Conservation (phyloP, 345 rosid genomes). For the Mallotus nudiflorus region DNA sequence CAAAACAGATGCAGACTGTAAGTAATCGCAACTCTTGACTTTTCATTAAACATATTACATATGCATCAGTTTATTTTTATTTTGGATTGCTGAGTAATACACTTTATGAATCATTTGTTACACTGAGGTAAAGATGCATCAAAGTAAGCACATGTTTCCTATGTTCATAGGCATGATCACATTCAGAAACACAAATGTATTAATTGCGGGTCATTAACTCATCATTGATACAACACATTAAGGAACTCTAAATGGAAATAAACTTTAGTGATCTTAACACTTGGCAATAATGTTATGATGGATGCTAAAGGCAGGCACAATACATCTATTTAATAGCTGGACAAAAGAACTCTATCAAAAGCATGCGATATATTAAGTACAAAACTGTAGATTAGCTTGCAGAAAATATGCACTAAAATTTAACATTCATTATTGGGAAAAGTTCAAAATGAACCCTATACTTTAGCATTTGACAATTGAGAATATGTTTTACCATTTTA, state of each 20-base stretch:
- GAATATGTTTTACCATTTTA: no score
- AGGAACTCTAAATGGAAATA: no score
- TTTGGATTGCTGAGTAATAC: neutral
- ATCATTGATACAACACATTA: no score
- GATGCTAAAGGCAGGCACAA: neutral
- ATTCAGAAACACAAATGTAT: constrained; percentile 2
- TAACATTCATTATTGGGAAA: no score
- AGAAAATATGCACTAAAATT: no score
- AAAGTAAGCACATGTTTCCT: neutral
- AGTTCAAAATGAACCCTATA: no score
- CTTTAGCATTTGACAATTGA: no score
- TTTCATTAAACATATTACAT: neutral
- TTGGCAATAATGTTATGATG: neutral
- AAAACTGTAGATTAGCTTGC: no score
- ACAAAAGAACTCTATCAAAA: no score
- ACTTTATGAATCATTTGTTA: neutral
- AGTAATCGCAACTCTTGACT: constrained; percentile 38
- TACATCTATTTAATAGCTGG: neutral
- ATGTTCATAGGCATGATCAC: neutral
- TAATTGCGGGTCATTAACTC: no score
- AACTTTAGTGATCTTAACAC: no score
- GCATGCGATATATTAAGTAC: no score
- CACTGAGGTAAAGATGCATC: constrained; percentile 7
- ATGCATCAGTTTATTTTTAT: constrained; percentile 6
- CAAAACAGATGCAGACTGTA: constrained; percentile 90